phyloP scores from a whole-genome alignment of 2,329 filamentous ascomycete genomes.

The Sclerotinia trifoliorum region DNA sequence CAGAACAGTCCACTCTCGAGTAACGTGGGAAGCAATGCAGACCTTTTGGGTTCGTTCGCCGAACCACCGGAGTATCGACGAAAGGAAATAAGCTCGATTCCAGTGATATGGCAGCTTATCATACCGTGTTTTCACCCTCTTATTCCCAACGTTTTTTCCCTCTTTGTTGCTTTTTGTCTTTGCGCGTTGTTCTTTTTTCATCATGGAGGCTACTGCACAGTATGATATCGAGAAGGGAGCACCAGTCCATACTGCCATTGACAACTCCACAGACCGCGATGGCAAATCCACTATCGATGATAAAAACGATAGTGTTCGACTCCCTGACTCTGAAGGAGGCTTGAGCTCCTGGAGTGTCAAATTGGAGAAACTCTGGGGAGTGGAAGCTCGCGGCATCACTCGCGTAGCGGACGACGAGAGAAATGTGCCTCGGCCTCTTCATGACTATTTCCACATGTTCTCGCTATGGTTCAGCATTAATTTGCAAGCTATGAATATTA shows the following conservation, averaged over 20 bases:
- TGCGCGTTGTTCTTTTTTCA: background rate
- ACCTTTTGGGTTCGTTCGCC: conserved; percentile 1
- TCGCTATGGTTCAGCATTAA: conserved; percentile 62
- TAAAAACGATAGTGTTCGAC: background rate
- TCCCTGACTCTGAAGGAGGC: background rate
- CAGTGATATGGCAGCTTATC: background rate
- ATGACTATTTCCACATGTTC: conserved; percentile 50
- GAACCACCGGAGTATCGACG: conserved; percentile 1
- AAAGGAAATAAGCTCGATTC: conserved; percentile 17
- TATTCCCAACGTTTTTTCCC: background rate
- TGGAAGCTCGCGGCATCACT: conserved; percentile 57
- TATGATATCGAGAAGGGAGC: conserved; percentile 24
- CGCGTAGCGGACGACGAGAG: conserved; percentile 54
- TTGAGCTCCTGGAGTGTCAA: conserved; percentile 21
- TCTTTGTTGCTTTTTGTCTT: background rate
- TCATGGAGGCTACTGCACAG: conserved; percentile 20
- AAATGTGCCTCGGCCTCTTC: conserved; percentile 44
- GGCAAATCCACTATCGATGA: background rate
- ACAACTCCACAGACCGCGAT: conserved; percentile 16
- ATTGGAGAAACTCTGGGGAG: conserved; percentile 24
- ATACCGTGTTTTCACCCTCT: background rate
- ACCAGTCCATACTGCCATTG: conserved; percentile 12
- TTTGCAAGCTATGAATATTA: conserved; percentile 60
- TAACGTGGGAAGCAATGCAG: background rate
- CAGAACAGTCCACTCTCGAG: background rate